These are phyloP conservation scores for Daldinia sp. DNA, from an alignment of 2,329 filamentous ascomycete genomes.

Conservation along the genomic window DNA sequence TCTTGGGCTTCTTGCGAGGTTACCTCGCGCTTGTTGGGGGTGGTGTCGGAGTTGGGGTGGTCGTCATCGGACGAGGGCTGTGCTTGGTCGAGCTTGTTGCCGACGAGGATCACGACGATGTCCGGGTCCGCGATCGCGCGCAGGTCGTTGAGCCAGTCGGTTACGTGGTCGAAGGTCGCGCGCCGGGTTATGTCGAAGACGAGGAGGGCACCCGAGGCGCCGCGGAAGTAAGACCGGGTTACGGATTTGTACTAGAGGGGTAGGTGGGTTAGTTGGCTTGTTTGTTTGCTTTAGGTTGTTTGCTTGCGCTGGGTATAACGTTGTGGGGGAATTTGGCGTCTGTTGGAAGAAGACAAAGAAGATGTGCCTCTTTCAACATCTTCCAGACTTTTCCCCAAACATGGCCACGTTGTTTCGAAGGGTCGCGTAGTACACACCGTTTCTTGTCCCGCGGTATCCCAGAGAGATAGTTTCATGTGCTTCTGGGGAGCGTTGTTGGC, in stretches of 20 bases:
- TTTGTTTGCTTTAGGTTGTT: not conserved
- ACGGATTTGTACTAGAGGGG: slow-evolving; percentile 79
- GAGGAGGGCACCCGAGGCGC: slow-evolving; percentile 74
- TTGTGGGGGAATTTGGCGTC: not conserved
- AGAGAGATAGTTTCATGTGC: slow-evolving; percentile 92
- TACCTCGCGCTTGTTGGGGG: slow-evolving; percentile 76
- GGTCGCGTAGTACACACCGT: slow-evolving; percentile 54
- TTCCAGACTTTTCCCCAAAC: not conserved
- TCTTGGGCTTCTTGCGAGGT: slow-evolving; percentile 83
- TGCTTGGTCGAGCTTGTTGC: slow-evolving; percentile 91
- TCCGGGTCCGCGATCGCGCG: slow-evolving; percentile 94
- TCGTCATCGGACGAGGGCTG: slow-evolving; percentile 47
- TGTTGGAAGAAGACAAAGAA: too few relatives aligned
- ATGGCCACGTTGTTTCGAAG: too few relatives aligned
- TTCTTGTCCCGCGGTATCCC: slow-evolving; percentile 97
- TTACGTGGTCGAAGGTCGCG: slow-evolving; percentile 86
- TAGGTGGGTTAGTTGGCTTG: not conserved
- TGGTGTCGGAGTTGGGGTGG: slow-evolving; percentile 8
- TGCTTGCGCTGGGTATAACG: not conserved
- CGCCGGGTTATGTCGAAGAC: slow-evolving; percentile 94
- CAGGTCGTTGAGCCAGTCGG: slow-evolving; percentile 92
- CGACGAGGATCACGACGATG: slow-evolving; percentile 92
- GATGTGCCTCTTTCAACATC: not conserved
- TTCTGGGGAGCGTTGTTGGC: slow-evolving; percentile 58
- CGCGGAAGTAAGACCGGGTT: slow-evolving; percentile 91